Evolutionary conservation across 176 grass and related monocot species (phyloP).

Genomic region (Pontederia crassipes): DNA sequence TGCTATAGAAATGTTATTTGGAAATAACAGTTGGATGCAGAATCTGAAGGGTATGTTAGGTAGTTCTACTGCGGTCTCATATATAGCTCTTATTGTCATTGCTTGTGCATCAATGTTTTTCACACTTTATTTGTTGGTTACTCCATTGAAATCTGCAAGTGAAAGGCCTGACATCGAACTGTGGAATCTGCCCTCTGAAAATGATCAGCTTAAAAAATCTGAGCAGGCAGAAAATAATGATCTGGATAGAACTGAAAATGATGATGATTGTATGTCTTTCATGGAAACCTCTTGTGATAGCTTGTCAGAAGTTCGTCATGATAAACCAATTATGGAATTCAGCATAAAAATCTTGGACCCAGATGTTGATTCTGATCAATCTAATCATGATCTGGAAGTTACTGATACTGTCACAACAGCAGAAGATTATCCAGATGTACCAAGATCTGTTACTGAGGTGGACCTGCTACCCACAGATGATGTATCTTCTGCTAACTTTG

Average conservation of each 20-base stretch:
- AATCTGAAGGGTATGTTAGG: slow-evolving; percentile 62
- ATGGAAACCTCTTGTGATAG: slow-evolving; percentile 25
- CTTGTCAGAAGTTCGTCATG: slow-evolving; percentile 12
- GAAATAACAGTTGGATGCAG: slow-evolving; percentile 77
- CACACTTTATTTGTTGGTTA: slow-evolving; percentile 76
- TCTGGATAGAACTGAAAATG: slow-evolving; percentile 29
- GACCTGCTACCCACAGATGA: slow-evolving; percentile 32
- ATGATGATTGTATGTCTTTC: slow-evolving; percentile 47
- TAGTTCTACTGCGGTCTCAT: slow-evolving; percentile 48
- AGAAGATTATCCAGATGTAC: slow-evolving; percentile 31
- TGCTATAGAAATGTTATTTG: slow-evolving; percentile 73
- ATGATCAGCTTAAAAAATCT: slow-evolving; percentile 14
- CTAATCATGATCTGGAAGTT: slow-evolving; percentile 25
- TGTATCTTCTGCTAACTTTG: slow-evolving; percentile 17
- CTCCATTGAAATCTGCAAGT: slow-evolving; percentile 82
- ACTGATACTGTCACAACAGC: slow-evolving; percentile 29
- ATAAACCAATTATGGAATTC: slow-evolving; percentile 28
- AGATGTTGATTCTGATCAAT: slow-evolving; percentile 41
- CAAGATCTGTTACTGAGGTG: slow-evolving; percentile 41
- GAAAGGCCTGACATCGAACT: slow-evolving; percentile 31
- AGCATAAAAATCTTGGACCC: slow-evolving; percentile 30
- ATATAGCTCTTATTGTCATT: slow-evolving; percentile 39
- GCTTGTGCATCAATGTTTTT: slow-evolving; percentile 52
- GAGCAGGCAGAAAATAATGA: slow-evolving; percentile 33
- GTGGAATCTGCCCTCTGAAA: slow-evolving; percentile 27